phyloP scores from a whole-genome alignment of 176 grass and related monocot genomes.

The Otatea glauca region DNA sequence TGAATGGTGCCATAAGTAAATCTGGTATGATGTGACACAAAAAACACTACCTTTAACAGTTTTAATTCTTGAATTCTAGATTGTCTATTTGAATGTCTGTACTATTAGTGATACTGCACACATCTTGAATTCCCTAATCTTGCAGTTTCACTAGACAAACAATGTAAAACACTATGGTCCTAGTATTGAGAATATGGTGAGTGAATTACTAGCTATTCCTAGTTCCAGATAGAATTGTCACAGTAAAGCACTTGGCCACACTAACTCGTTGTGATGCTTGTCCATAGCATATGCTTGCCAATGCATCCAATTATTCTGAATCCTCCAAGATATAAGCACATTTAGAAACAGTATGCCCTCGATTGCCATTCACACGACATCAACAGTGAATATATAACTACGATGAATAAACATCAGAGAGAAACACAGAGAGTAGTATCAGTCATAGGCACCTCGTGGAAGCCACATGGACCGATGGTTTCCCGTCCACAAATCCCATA shows the following conservation, averaged over 20 bases:
- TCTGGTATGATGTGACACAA: neutral
- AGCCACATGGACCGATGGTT: constrained; percentile 45
- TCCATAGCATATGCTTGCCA: neutral
- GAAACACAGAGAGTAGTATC: neutral
- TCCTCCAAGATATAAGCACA: neutral
- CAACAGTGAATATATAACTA: neutral
- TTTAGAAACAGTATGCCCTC: neutral
- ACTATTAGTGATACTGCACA: neutral
- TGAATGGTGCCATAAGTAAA: neutral
- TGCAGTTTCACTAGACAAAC: neutral
- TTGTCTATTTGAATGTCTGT: neutral
- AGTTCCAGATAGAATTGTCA: neutral
- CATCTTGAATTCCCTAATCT: neutral
- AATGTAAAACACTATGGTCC: neutral
- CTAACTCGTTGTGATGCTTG: neutral
- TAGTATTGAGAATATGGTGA: neutral
- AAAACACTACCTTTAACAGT: too few relatives aligned
- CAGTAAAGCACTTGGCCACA: neutral
- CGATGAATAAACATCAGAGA: neutral
- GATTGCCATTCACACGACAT: neutral
- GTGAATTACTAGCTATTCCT: neutral
- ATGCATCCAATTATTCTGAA: neutral
- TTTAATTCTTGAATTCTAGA: neutral
- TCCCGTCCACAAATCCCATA: constrained; percentile 35
- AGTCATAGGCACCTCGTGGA: constrained; percentile 51